Evolutionary conservation across 306 rosid genomes (phyloP), one percentile per base, ranked within the genome.

Genomic region (Vachellia collinsii): DNA sequence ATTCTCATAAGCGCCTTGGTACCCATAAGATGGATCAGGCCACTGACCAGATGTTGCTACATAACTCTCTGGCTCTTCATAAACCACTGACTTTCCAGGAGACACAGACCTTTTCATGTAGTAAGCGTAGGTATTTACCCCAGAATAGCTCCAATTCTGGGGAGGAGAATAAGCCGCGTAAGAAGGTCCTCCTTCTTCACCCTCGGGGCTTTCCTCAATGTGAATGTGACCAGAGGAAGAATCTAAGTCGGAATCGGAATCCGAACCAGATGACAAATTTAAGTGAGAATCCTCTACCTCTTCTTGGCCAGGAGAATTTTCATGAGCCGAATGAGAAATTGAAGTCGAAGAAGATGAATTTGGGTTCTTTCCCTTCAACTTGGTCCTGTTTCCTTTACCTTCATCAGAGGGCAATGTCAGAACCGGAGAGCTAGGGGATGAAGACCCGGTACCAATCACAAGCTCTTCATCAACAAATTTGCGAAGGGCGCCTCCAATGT

Each of bases 391-490:
- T 19, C 82, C 81, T 61, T 91, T 91, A 2, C 92, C 92, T 81
- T 84, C 85, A 25, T 91, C 89, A 2, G 98, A 91, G 3, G 99
- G 99, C 83, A 96, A 87, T 62, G 98, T 91, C 76, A 96, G 94
- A 41, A 93, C 90, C 4, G 99, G 98, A 54, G 99, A 96, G 63
- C 78, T 82, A 7, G 86, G 86, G 43, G 83, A 56, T 58, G 88
- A 81, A 23, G 87, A 79, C 39, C 50, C 82, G 19, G 85, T 66
- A 41, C 83, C 77, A 68, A 86, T 56, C 36, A 89, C 67, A 69
- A 96, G 87, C 86, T 93, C 99, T 68, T 92, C 93, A 22, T 96
- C 98, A 17, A 90, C 89, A 85, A 96, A 96, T 65, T 83, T 90
- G 1, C 92, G 84, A 34, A 96, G 92, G 3, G 97, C 93, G 69